Conservation (phyloP, 2,329 filamentous ascomycete genomes). For the Pseudopyrenochaeta lycopersici region DNA sequence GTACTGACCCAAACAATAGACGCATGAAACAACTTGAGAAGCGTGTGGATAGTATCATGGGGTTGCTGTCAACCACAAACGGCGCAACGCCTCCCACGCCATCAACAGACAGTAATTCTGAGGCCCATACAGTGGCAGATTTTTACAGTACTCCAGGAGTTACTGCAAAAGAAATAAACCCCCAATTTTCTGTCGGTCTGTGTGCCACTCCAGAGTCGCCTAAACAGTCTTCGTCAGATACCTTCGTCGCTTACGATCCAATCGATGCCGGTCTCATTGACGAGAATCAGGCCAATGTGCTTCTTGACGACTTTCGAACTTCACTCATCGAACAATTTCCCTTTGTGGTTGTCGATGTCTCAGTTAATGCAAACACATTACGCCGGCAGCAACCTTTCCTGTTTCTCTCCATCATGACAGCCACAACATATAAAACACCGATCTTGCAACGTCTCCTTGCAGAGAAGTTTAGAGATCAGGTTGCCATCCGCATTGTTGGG, state of each 20-base stretch:
- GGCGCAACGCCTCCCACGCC: constrained; percentile 3
- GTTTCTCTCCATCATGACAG: constrained; percentile 1
- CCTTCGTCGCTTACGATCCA: not conserved
- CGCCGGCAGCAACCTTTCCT: not conserved
- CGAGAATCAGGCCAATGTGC: not conserved
- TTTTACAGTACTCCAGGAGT: not conserved
- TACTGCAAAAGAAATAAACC: not conserved
- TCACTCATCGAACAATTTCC: not conserved
- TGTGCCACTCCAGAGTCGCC: not conserved
- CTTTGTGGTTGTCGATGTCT: not conserved
- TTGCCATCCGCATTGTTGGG: constrained; percentile 42
- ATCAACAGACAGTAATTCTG: not conserved
- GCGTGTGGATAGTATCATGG: constrained; percentile 33
- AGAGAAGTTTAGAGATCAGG: constrained; percentile 34
- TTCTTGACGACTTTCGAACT: not conserved
- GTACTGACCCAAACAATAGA: constrained; percentile 10
- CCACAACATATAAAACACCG: constrained; percentile 24
- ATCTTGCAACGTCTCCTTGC: constrained; percentile 33
- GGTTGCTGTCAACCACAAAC: constrained; percentile 13
- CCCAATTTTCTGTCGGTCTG: not conserved
- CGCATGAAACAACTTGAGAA: constrained; percentile 35
- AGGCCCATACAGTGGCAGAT: not conserved
- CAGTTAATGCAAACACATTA: not conserved
- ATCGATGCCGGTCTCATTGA: not conserved
- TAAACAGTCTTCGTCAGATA: not conserved